Base-by-base conservation (phyloP, 2,329 filamentous ascomycete genomes). In the Ophiostoma ips region DNA sequence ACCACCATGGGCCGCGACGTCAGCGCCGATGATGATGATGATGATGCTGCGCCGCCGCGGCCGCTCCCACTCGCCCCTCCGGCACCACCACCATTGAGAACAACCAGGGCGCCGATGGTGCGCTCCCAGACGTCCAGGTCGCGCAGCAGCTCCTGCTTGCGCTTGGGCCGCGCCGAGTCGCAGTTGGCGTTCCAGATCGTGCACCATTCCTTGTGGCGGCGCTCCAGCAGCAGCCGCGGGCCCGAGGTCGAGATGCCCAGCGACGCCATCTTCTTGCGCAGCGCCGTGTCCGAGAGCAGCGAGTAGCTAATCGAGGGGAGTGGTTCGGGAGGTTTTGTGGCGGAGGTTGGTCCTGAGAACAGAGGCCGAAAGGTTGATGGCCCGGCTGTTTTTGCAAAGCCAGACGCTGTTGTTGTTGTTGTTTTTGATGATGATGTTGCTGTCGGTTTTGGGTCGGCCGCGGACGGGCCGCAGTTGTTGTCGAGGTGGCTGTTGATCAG, bases 161-260 rank as follows among this genome's bases (percentile, higher is more conserved):
- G 71, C 61, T 83, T 84, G 0, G 87, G 87, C 2, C 71, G 70
- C 34, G 76, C 76, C 2, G 89, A 84, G 64, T 98, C 92, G 66
- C 88, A 95, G 62, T 98, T 98, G 11, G 94, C 86, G 63, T 98
- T 98, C 84, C 87, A 95, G 16, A 98, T 68, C 35, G 92, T 95
- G 48, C 92, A 75, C 89, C 89, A 98, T 64, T 98, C 92, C 21
- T 78, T 86, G 60, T 96, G 89, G 16, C 94, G 77, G 56, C 75
- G 77, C 62, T 90, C 83, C 49, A 96, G 70, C 1, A 89, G 71
- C 43, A 73, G 68, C 43, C 83, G 83, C 1, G 73, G 65, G 1
- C 92, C 92, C 53, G 68, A 71, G 10, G 72, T 75, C 0, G 87
- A 82, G 51, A 96, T 81, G 1, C 89, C 87, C 1, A 92, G 71